Base-by-base conservation (phyloP, 108 stramenopile species). In the Epipyxis sp. region DNA sequence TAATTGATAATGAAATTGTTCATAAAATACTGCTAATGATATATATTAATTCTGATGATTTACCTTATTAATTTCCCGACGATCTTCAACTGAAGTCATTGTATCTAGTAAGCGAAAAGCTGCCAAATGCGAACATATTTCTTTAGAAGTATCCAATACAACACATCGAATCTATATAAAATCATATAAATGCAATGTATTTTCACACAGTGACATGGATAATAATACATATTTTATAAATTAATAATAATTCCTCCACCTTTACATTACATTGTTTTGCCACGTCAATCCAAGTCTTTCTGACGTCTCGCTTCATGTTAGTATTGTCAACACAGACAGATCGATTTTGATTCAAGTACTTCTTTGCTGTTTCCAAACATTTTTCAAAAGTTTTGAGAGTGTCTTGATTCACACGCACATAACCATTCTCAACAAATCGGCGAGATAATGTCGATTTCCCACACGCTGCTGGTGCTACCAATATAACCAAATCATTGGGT, bases 361-460 rank as follows among this genome's bases (percentile, higher is more conserved):
- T 32, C 43, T 42, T 37, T 6, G 71, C 71, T 30, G 50, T 42
- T 34, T 27, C 10, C 50, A 74, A 29, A 57, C 71, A 74, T 35
- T 37, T 42, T 27, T 6, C 13, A 10, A 46, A 6, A 6, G 71
- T 34, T 3, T 32, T 32, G 3, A 74, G 71, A 42, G 25, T 37
- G 35, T 74, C 71, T 34, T 37, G 71, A 57, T 74, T 74, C 13
- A 74, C 34, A 30, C 71, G 6, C 10, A 3, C 61, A 65, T 65
- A 65, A 65, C 34, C 27, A 13, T 65, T 16, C 10, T 65, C 61
- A 16, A 35, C 61, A 65, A 65, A 37, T 25, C 10, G 20, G 6
- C 10, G 35, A 35, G 61, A 29, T 25, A 65, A 35, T 6, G 34
- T 29, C 34, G 61, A 65, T 65, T 65, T 65, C 10, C 61, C 61